Evolutionary conservation across 139 green algal species (phyloP).

Genomic region (Eudorina sp.): DNA sequence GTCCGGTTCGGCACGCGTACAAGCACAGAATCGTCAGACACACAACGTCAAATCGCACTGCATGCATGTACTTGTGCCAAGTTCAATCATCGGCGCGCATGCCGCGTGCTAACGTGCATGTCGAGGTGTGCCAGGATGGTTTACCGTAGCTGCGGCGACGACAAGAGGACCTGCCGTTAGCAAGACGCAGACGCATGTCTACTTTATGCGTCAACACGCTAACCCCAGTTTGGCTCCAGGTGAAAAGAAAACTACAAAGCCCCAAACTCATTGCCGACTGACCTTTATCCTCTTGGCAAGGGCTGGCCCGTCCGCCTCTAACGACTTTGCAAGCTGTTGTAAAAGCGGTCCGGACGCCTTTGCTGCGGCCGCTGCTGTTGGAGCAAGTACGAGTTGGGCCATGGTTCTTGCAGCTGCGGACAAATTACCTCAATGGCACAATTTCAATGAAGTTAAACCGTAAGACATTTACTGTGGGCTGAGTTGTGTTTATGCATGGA

Average conservation of each 20-base stretch:
- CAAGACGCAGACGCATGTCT: not conserved
- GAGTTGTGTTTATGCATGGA: no score
- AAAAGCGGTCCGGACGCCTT: constrained; percentile 66
- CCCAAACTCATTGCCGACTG: not conserved
- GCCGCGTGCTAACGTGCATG: not conserved
- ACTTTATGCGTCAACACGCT: not conserved
- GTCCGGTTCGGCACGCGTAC: no score
- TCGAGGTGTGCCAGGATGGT: not conserved
- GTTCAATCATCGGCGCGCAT: not conserved
- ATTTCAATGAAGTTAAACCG: no score
- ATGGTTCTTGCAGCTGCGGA: not conserved
- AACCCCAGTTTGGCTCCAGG: not conserved
- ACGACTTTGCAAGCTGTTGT: constrained; percentile 63
- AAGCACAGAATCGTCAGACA: no score
- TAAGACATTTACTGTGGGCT: no score
- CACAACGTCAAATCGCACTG: no score
- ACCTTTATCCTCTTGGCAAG: constrained; percentile 79
- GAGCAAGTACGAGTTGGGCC: not conserved
- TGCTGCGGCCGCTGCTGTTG: constrained; percentile 6
- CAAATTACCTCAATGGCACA: no score
- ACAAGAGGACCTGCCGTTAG: not conserved
- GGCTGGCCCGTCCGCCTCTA: constrained; percentile 66
- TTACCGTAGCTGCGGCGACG: no score
- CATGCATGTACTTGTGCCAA: no score
- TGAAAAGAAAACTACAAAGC: not conserved